Evolutionary conservation across 768 basidiomycete genomes (phyloP), one percentile per base, ranked within the genome.

Genomic region (Trametes cinnabarina): DNA sequence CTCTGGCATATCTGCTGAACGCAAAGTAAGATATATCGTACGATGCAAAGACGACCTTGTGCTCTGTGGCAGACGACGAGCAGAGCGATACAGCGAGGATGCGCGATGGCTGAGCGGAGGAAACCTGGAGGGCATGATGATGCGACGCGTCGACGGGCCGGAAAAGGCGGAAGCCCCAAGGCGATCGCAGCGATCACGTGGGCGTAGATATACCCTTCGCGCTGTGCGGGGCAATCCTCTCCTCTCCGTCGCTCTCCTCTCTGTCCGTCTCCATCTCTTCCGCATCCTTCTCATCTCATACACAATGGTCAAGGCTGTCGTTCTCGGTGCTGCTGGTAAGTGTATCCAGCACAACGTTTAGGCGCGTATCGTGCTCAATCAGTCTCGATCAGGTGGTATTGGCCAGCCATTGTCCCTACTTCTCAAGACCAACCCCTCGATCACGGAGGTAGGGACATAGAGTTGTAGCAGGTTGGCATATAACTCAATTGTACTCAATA

Each of bases 401-500:
- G 96, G 96, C 70, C 96, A 97, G 79, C 94, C 95, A 60, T 80
- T 98, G 72, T 84, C 95, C 20, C 87, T 98, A 58, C 81, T 98
- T 56, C 81, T 98, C 72, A 98, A 98, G 80, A 72, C 77, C 49
- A 94, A 93, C 77, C 82, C 88, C 23, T 77, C 85, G 58, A 79
- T 98, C 65, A 90, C 90, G 54, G 82, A 88, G 80, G 91, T 89
- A 68, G 51, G 15, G 9, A 41, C 22, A 20, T 40, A 11, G 5
- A 14, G 5, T 39, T 8, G 17, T 34, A 5, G 7, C 10, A 51
- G 30, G 5, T 10, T 15, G 14, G n/a, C 12, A 20, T 41, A 50
- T 14, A 56, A 23, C 26, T 12, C 42, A 37, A 1, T 12, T 32
- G 30, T 2, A 6, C 3, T 17, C 26, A 51, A 19, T 66, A 94